Evolutionary conservation across 768 basidiomycete genomes (phyloP).

Genomic region (Russula griseocarnosa): DNA sequence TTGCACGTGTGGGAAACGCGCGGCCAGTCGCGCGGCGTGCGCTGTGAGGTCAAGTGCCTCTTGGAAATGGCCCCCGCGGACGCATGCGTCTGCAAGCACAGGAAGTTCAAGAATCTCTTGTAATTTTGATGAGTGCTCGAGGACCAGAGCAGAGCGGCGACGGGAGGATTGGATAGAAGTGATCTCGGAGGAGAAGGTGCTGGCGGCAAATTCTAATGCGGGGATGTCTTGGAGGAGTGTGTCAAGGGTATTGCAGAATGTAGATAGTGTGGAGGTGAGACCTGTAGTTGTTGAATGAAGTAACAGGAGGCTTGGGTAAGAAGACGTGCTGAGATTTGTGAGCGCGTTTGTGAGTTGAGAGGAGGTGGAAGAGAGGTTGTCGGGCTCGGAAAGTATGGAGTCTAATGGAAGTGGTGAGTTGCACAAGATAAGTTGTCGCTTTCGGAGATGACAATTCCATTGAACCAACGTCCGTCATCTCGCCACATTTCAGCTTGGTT

Average conservation of each 20-base stretch:
- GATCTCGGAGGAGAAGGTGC: constrained; percentile 65
- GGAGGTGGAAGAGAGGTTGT: constrained; percentile 73
- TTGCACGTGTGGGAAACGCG: constrained; percentile 42
- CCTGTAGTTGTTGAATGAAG: constrained; percentile 76
- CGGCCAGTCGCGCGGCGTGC: constrained; percentile 53
- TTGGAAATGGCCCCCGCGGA: constrained; percentile 86
- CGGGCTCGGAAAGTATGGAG: constrained; percentile 69
- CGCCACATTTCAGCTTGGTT: too few species aligned
- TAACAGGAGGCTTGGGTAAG: constrained; percentile 89
- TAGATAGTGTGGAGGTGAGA: constrained; percentile 65
- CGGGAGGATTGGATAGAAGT: constrained; percentile 71
- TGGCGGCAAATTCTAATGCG: constrained; percentile 66
- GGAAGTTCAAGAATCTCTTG: constrained; percentile 89
- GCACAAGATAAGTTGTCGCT: constrained; percentile 51
- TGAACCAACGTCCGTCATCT: too few species aligned
- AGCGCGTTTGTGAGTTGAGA: constrained; percentile 86
- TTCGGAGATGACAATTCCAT: constrained; percentile 30
- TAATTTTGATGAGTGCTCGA: constrained; percentile 92
- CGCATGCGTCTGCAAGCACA: constrained; percentile 86
- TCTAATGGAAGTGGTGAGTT: constrained; percentile 64
- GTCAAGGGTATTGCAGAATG: constrained; percentile 70
- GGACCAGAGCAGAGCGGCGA: constrained; percentile 73
- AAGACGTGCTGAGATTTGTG: constrained; percentile 84
- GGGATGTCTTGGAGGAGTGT: constrained; percentile 70
- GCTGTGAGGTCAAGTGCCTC: constrained; percentile 84